Evolutionary conservation across 768 basidiomycete genomes (phyloP).

Genomic region (Filobasidium floriforme): DNA sequence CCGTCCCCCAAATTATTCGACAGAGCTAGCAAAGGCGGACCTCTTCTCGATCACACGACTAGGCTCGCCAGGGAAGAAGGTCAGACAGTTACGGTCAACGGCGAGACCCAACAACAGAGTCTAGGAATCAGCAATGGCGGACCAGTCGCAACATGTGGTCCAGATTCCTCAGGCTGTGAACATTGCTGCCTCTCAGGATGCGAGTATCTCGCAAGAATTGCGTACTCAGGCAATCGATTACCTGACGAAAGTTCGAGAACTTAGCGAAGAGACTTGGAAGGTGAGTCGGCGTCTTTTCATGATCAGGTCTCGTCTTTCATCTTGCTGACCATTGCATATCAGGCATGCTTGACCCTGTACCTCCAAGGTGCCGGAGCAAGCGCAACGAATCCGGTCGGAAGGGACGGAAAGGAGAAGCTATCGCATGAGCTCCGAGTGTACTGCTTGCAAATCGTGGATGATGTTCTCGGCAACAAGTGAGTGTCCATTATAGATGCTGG

Average conservation of each 20-base stretch:
- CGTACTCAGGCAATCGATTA: constrained; percentile 84
- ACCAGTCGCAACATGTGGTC: constrained; percentile 32
- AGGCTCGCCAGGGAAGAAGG: too few species aligned
- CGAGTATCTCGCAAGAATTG: constrained; percentile 47
- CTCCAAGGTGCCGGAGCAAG: constrained; percentile 45
- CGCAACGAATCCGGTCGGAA: constrained; percentile 26
- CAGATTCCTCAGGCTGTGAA: constrained; percentile 58
- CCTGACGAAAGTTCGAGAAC: constrained; percentile 67
- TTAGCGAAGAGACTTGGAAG: constrained; percentile 63
- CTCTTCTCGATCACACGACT: too few species aligned
- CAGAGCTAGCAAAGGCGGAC: too few species aligned
- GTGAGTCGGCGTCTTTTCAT: constrained; percentile 56
- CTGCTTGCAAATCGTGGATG: constrained; percentile 44
- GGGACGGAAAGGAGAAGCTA: constrained; percentile 44
- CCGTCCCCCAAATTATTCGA: too few species aligned
- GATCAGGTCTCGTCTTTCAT: constrained; percentile 56
- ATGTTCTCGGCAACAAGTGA: constrained; percentile 36
- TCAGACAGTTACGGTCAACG: background rate
- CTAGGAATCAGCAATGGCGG: constrained; percentile 6
- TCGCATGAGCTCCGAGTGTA: constrained; percentile 41
- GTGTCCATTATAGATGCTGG: background rate
- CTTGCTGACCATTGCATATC: constrained; percentile 52
- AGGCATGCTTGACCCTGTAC: constrained; percentile 45
- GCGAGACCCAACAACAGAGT: background rate
- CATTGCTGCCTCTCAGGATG: constrained; percentile 70